Percentiles rank a stretch among this genome's conserved stretches.
phyloP scores from a whole-genome alignment of 2,329 filamentous ascomycete species.

The Dichotomopilus funicola region DNA sequence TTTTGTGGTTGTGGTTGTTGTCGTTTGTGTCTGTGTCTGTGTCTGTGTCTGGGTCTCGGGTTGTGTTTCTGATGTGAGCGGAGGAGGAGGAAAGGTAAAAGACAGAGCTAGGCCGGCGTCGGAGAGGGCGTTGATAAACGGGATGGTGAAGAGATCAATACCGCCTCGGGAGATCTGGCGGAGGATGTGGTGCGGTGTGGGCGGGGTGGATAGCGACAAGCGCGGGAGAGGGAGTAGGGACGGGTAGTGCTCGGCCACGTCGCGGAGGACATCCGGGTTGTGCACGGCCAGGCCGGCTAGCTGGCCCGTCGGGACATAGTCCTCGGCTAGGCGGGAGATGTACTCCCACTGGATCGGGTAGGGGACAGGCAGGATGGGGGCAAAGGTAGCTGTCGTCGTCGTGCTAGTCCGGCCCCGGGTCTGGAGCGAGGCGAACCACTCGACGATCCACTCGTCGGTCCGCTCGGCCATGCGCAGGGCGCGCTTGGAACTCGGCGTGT shows the following conservation, averaged over 20 bases:
- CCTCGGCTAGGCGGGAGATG: slow-evolving; percentile 61
- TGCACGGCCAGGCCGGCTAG: slow-evolving; percentile 73
- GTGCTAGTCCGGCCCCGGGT: slow-evolving; percentile 19
- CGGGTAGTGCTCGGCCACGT: slow-evolving; percentile 52
- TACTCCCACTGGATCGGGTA: slow-evolving; percentile 74
- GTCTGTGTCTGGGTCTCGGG: not conserved
- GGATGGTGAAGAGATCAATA: slow-evolving; percentile 70
- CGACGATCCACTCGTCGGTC: slow-evolving; percentile 73
- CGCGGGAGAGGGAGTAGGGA: slow-evolving; percentile 59
- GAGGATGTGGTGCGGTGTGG: slow-evolving; percentile 70
- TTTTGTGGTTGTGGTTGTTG: slow-evolving; percentile 27
- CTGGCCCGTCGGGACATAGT: slow-evolving; percentile 50
- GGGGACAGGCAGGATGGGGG: slow-evolving; percentile 67
- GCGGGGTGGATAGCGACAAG: slow-evolving; percentile 64
- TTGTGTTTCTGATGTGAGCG: slow-evolving; percentile 23
- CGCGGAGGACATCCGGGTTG: slow-evolving; percentile 60
- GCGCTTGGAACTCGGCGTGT: slow-evolving; percentile 60
- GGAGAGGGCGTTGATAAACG: slow-evolving; percentile 67
- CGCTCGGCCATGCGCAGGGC: slow-evolving; percentile 78
- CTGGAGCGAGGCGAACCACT: slow-evolving; percentile 48
- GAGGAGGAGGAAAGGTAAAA: slow-evolving; percentile 62
- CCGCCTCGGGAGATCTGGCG: slow-evolving; percentile 64
- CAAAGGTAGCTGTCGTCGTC: slow-evolving; percentile 44
- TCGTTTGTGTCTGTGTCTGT: slow-evolving; percentile 28
- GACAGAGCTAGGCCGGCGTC: slow-evolving; percentile 80